phyloP scores from a whole-genome alignment of 768 basidiomycete species.

The Suillus fuscotomentosus region DNA sequence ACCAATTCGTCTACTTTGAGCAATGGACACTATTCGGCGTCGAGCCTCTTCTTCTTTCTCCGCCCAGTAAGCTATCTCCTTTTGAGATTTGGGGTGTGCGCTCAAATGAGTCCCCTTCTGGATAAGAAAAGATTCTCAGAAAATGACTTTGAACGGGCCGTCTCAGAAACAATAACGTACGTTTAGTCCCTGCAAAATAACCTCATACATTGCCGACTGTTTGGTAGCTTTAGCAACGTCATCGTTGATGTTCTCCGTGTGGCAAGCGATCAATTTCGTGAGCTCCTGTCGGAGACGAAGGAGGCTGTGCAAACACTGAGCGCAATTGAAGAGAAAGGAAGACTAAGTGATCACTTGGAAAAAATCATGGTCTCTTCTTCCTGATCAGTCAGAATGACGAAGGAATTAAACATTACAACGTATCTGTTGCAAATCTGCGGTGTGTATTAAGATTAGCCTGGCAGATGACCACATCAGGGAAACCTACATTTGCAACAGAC shows the following conservation, averaged over 20 bases:
- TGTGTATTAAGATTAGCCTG: neutral
- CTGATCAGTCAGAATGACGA: constrained; percentile 76
- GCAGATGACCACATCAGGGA: neutral
- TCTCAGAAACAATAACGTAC: constrained; percentile 55
- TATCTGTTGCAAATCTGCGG: constrained; percentile 74
- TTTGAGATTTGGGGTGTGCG: constrained; percentile 82
- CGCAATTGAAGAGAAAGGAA: neutral
- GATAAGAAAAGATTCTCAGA: constrained; percentile 5
- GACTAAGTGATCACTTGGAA: constrained; percentile 59
- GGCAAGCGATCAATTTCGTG: constrained; percentile 67
- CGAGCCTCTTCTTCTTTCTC: constrained; percentile 81
- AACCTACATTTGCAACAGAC: constrained; percentile 57
- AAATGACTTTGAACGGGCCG: neutral
- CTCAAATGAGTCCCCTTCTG: constrained; percentile 68
- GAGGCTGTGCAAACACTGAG: constrained; percentile 48
- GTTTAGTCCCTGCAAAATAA: constrained; percentile 71
- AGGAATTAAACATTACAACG: constrained; percentile 75
- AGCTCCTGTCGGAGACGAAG: constrained; percentile 84
- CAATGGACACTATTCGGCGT: constrained; percentile 48
- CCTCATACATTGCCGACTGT: constrained; percentile 71
- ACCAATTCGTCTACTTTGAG: constrained; percentile 26
- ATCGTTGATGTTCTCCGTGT: constrained; percentile 69
- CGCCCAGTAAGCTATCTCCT: constrained; percentile 85
- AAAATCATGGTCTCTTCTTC: constrained; percentile 97
- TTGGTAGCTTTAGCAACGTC: constrained; percentile 61